Base-by-base conservation (phyloP, 306 rosid species). In the Dalbergia cultrata region DNA sequence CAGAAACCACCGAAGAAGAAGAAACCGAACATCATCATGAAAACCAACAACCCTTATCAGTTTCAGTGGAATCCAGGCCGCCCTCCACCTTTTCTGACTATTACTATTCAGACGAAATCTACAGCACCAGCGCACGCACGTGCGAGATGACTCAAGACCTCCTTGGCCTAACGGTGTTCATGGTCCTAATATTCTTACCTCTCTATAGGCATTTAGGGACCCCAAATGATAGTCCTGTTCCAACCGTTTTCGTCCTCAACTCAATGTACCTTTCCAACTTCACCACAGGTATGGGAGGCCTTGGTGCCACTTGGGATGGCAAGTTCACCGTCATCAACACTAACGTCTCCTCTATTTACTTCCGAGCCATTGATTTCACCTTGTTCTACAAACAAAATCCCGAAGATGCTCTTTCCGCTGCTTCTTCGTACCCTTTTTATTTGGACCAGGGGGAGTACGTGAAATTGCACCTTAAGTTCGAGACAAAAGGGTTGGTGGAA, bases 231-330 rank as follows among this genome's bases (percentile, higher is more conserved):
- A 70, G 75, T 26, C 89, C 85, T 17, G 34, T 71, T 34, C 83
- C 89, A 22, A 83, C 89, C 0, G 14, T 59, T 58, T 80, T 79
- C 5, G n/a, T 31, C 45, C 74, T 86, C 1, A 83, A 86, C 21
- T 86, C 89, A 19, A 75, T 86, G 85, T 86, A 79, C 5, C 22
- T 86, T 21, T 83, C 85, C 21, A 86, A 86, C 76, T 75, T 86
- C 77, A 79, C 80, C 60, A 16, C 76, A 4, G 33, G 17, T 0
- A 19, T 14, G 0, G 65, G n/a, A 8, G 56, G 31, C 1, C 47
- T 86, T 0, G 5, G 7, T 3, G 89, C 85, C 37, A 70, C 78
- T 0, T 86, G 89, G 87, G 83, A 86, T 13, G 78, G 87, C 9
- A 83, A 86, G 62, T 65, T 86, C 9, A 83, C 85, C 6, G 73